phyloP scores from a whole-genome alignment of 2,329 filamentous ascomycete genomes.

The Aspergillus aculeatinus region DNA sequence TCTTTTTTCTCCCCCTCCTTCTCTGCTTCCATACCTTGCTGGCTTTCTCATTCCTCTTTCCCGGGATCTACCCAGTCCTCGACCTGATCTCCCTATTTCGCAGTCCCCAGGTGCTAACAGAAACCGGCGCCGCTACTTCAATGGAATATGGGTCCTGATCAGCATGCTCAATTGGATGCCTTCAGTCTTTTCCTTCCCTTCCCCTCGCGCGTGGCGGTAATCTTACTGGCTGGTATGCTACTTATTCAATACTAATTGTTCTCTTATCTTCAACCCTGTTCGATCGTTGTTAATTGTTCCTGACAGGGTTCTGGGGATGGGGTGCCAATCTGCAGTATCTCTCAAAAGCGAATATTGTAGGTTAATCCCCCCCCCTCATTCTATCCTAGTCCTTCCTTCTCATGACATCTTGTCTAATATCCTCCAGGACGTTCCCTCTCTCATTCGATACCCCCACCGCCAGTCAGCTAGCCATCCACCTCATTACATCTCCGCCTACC shows the following conservation, averaged over 20 bases:
- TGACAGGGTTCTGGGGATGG: constrained; percentile 88
- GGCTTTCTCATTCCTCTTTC: background rate
- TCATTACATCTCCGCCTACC: constrained; percentile 81
- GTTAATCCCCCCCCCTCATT: constrained; percentile 25
- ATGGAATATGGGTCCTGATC: constrained; percentile 46
- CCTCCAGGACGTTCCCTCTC: constrained; percentile 69
- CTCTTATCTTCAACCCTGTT: background rate
- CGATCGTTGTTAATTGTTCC: constrained; percentile 11
- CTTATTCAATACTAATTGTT: background rate
- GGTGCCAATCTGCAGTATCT: constrained; percentile 88
- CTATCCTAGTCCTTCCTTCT: background rate
- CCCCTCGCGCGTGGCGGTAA: constrained; percentile 83
- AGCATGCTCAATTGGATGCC: constrained; percentile 62
- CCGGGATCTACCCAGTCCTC: background rate
- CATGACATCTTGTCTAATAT: constrained; percentile 17
- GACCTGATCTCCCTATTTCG: constrained; percentile 11
- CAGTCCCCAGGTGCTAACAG: constrained; percentile 15
- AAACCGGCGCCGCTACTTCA: constrained; percentile 21
- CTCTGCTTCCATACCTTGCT: constrained; percentile 4
- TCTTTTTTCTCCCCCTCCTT: background rate
- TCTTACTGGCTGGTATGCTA: constrained; percentile 74
- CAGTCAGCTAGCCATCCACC: constrained; percentile 67
- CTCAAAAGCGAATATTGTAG: constrained; percentile 69
- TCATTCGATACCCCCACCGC: constrained; percentile 83
- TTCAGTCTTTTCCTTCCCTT: constrained; percentile 86